Base-by-base conservation (phyloP, 768 basidiomycete species). In the Serpula lacrymans region DNA sequence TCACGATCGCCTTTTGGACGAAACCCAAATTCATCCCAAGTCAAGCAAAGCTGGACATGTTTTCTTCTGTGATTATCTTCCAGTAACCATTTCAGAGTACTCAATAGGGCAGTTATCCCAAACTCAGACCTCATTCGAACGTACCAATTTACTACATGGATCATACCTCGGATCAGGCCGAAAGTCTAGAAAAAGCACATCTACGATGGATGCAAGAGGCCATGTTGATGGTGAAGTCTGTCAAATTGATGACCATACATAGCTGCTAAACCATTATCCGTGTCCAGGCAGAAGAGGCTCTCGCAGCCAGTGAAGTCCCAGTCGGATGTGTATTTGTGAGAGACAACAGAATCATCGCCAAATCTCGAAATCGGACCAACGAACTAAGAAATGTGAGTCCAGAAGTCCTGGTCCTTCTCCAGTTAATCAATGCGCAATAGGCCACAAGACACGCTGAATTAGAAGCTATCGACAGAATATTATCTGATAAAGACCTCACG, bases 391-490 rank as follows among this genome's bases (percentile, higher is more conserved):
- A 99, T 68, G 94, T 93, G 65, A 45, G 74, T 43, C 11, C 38
- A 26, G 12, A 23, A 17, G 7, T 24, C 37, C 25, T 11, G 31
- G 14, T 24, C 24, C 37, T 31, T 33, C 34, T 46, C n/a, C 36
- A 41, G 41, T 35, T 20, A 17, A 30, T 31, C n/a, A 20, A 16
- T 46, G 11, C 14, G 40, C 37, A 17, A 41, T 51, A 97, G 94
- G 94, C 93, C 1, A 98, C 95, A 8, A 77, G 95, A 37, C 96
- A 99, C 54, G 95, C 96, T 26, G 96, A 99, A 63, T 80, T 99
- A 17, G 96, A 96, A 61, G 94, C 95, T 2, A 92, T 98, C 52
- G 92, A 96, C 57, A 71, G 73, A 52, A 90, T 99, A 49, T 67
- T 98, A 10, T 69, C 80, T 0, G 74, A 84, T 57, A 64, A 65